Evolutionary conservation across 2,329 filamentous ascomycete genomes (phyloP), one percentile per base, ranked within the genome.

Genomic region (Microdochium bolleyi): DNA sequence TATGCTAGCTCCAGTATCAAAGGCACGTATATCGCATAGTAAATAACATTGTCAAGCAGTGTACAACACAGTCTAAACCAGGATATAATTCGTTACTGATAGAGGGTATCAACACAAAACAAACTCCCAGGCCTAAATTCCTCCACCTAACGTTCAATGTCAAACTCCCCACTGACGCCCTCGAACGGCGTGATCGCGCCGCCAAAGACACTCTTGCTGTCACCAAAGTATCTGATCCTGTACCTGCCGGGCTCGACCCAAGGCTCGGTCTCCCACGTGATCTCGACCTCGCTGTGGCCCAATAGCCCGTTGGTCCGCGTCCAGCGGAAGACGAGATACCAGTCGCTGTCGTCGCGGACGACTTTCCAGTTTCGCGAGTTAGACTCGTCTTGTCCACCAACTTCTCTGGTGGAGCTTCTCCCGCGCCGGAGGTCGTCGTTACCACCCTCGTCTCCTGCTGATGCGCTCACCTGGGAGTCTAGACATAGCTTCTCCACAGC

Each of bases 261-360:
- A 51, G 61, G 51, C 67, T 87, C 85, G 58, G 89, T 87, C 67
- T 91, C 85, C 92, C 92, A 96, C 49, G 76, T 77, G 49, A 96
- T 75, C 1, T 73, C 82, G 1, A 89, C 91, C 63, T 89, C 80
- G 62, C 89, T 95, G 34, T 85, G 86, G 0, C 85, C 91, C 24
- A 89, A 69, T 3, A 91, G 58, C 7, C 76, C 77, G 64, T 84
- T 89, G 2, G 81, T 87, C 51, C 89, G 77, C 65, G 81, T 80
- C 92, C 92, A 96, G 50, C 82, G 78, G 64, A 86, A 96, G 16
- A 91, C 76, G 22, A 96, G 70, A 59, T 83, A 80, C 92, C 92
- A 96, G 66, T 96, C 91, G 10, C 72, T 74, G 63, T 96, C 92
- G 60, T 82, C 80, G n/a, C 84, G 79, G 22, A 94, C 79, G 41